A percentile compares a stretch with the other conserved stretches of the same genome.
Evolutionary conservation across 192 early-diverging fungal species (phyloP).

Genomic region (Coemansia aciculifera): DNA sequence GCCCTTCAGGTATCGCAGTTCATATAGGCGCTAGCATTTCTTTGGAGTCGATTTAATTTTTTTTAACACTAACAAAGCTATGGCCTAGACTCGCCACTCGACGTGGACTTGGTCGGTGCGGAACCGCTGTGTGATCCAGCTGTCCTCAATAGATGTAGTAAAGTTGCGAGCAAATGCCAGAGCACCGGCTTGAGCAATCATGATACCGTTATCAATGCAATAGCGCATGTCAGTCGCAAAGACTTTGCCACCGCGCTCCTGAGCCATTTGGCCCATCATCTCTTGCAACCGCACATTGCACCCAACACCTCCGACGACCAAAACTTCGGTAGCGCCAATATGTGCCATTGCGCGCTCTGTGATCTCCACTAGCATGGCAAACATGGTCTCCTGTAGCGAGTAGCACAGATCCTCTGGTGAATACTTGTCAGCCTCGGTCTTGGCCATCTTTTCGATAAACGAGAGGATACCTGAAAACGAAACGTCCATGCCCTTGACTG

Average conservation of each 20-base stretch:
- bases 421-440: conserved; percentile 58
- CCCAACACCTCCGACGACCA: conserved; percentile 97
- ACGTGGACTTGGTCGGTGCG: conserved; percentile 85
- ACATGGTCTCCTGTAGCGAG: conserved; percentile 94
- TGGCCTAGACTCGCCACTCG: conserved; percentile 66
- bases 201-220: conserved; percentile 98
- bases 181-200: conserved; percentile 98
- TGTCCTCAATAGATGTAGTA: conserved; percentile 80
- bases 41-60: background rate
- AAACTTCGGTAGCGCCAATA: conserved; percentile 83
- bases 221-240: conserved; percentile 97
- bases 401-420: conserved; percentile 94
- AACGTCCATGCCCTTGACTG: conserved; percentile 99
- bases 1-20: conserved; percentile 16
- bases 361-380: conserved; percentile 99
- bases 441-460: conserved; percentile 75
- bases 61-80: background rate
- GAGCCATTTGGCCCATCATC: conserved; percentile 97
- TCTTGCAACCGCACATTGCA: conserved; percentile 93
- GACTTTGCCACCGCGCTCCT: conserved; percentile 80
- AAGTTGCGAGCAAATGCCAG: conserved; percentile 80
- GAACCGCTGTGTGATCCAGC: conserved; percentile 91
- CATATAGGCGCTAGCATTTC: conserved; percentile 12
- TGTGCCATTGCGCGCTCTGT: conserved; percentile 99
- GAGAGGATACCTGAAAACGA: conserved; percentile 96